Evolutionary conservation across 2,329 filamentous ascomycete species (phyloP).

Genomic region (Zasmidium cellare): DNA sequence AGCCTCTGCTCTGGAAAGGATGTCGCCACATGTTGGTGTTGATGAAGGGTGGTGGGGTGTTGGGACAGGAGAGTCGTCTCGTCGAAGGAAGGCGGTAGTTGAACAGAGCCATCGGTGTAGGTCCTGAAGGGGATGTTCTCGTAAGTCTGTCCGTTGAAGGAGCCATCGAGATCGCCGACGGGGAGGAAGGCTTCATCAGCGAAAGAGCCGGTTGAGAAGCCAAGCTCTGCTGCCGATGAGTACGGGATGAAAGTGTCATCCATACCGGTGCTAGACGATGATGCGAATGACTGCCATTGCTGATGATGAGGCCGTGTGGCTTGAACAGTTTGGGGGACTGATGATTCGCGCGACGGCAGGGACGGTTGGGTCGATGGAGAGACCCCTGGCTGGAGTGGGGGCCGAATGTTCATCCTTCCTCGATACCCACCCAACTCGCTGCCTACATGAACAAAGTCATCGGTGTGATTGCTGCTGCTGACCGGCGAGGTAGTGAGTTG

Average conservation of each 20-base stretch:
- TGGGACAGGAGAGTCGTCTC: background rate
- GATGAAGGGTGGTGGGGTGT: background rate
- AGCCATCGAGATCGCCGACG: conserved; percentile 1
- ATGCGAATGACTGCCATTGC: conserved; percentile 14
- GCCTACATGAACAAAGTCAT: conserved; percentile 23
- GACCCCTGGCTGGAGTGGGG: conserved; percentile 14
- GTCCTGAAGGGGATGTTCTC: conserved; percentile 1
- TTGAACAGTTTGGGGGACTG: background rate
- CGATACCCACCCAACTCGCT: conserved; percentile 4
- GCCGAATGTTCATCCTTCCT: conserved; percentile 12
- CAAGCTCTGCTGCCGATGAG: conserved; percentile 1
- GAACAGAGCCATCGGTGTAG: background rate
- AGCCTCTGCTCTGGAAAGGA: background rate
- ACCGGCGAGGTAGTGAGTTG: conserved; percentile 19
- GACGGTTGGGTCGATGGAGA: conserved; percentile 7
- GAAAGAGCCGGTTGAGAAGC: conserved; percentile 2
- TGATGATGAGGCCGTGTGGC: background rate
- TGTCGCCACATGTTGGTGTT: background rate
- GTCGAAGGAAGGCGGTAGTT: conserved; percentile 1
- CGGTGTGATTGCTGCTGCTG: conserved; percentile 16
- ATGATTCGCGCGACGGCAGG: conserved; percentile 2
- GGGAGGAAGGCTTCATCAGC: conserved; percentile 7
- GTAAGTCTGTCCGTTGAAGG: conserved; percentile 1
- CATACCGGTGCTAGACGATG: conserved; percentile 13
- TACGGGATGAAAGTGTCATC: conserved; percentile 8